Evolutionary conservation across 306 rosid species (phyloP).

Genomic region (Bauhinia variegata): DNA sequence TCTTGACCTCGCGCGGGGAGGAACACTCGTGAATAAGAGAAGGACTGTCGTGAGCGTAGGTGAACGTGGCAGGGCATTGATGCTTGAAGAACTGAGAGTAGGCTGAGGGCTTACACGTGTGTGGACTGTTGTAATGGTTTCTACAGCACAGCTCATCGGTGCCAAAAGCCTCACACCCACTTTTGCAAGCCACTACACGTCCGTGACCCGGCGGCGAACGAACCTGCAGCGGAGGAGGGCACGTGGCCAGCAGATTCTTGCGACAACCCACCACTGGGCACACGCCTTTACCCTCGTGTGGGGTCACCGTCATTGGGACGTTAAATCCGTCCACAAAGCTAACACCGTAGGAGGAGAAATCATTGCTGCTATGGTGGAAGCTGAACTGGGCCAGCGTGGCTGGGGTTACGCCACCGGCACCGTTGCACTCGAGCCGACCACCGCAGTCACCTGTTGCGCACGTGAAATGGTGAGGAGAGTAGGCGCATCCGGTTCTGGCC

Average conservation of each 20-base stretch:
- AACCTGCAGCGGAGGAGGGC: slow-evolving; percentile 61
- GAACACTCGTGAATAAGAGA: slow-evolving; percentile 86
- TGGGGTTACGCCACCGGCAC: slow-evolving; percentile 61
- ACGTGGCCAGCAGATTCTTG: slow-evolving; percentile 58
- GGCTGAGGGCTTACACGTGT: slow-evolving; percentile 54
- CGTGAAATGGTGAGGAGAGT: slow-evolving; percentile 42
- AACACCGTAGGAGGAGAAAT: slow-evolving; percentile 76
- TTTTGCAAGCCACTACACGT: slow-evolving; percentile 75
- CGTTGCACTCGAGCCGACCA: slow-evolving; percentile 75
- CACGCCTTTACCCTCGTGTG: slow-evolving; percentile 82
- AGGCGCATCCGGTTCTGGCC: slow-evolving; percentile 78
- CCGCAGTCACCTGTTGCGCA: slow-evolving; percentile 90
- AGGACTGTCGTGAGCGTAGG: slow-evolving; percentile 78
- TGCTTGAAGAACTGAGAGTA: slow-evolving; percentile 68
- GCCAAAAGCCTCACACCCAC: slow-evolving; percentile 81
- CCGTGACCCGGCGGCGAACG: slow-evolving; percentile 49
- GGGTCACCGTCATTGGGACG: slow-evolving; percentile 75
- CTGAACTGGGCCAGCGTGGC: slow-evolving; percentile 68
- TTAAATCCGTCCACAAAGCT: slow-evolving; percentile 94
- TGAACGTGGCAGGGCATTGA: slow-evolving; percentile 72
- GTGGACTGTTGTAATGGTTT: slow-evolving; percentile 67
- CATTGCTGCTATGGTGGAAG: slow-evolving; percentile 68
- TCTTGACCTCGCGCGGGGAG: slow-evolving; percentile 86
- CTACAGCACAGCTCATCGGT: slow-evolving; percentile 74
- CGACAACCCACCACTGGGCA: slow-evolving; percentile 90